Conservation (phyloP, 768 basidiomycete genomes). For the Russula sp. region DNA sequence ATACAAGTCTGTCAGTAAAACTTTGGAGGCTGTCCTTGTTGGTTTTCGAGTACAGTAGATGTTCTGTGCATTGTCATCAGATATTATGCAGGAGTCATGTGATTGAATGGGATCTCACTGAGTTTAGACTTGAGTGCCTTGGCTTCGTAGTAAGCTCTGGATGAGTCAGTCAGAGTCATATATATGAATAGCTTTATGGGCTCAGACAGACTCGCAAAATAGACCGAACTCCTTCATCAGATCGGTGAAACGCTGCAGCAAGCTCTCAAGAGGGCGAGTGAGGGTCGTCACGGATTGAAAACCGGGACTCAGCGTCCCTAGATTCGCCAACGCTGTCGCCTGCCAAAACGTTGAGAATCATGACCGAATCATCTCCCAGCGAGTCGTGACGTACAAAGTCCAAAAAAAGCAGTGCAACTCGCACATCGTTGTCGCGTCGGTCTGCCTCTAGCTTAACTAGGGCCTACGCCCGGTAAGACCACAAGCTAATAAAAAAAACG, state of each 20-base stretch:
- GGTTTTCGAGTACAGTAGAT: constrained; percentile 13
- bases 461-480: constrained; percentile 2
- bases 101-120: constrained; percentile 1
- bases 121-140: constrained; percentile 22
- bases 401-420: constrained; percentile 16
- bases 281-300: constrained; percentile 17
- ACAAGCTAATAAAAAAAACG: background rate
- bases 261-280: constrained; percentile 10
- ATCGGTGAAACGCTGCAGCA: constrained; percentile 3
- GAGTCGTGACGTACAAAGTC: constrained; percentile 11
- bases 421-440: constrained; percentile 23
- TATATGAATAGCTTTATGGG: background rate
- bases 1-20: constrained; percentile 7
- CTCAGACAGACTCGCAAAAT: constrained; percentile 21
- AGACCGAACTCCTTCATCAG: constrained; percentile 25
- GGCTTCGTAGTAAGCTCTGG: constrained; percentile 19
- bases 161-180: background rate
- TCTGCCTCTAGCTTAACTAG: constrained; percentile 20
- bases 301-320: constrained; percentile 19
- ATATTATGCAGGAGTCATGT: background rate
- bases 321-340: constrained; percentile 20
- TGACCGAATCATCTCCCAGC: background rate
- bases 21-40: constrained; percentile 8
- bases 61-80: constrained; percentile 1
- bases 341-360: background rate